Evolutionary conservation across 805 yeast species (phyloP).

Genomic region (Teunomyces barrocoloradensis): DNA sequence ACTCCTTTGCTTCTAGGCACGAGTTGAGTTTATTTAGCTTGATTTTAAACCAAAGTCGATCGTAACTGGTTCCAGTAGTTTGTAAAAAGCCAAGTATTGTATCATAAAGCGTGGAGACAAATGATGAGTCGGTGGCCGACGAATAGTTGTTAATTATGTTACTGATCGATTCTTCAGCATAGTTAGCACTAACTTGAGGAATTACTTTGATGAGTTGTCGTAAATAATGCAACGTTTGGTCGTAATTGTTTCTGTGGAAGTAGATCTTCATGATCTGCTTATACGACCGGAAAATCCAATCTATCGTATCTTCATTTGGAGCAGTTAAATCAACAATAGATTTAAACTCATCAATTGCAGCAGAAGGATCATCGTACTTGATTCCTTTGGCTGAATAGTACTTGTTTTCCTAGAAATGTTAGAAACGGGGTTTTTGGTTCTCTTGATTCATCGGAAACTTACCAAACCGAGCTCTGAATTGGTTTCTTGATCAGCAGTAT

Average conservation of each 20-base stretch:
- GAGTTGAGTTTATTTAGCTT: slow-evolving; percentile 43
- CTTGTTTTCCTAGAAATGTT: slow-evolving; percentile 25
- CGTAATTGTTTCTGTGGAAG: slow-evolving; percentile 21
- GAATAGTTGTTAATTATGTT: slow-evolving; percentile 36
- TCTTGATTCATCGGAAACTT: not conserved
- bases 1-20: slow-evolving; percentile 27
- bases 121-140: slow-evolving; percentile 23
- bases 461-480: slow-evolving; percentile 6
- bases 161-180: slow-evolving; percentile 38
- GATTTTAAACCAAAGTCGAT: slow-evolving; percentile 41
- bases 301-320: slow-evolving; percentile 13
- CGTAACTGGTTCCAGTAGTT: slow-evolving; percentile 10
- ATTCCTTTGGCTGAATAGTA: slow-evolving; percentile 39
- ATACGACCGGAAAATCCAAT: slow-evolving; percentile 38
- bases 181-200: slow-evolving; percentile 31
- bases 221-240: slow-evolving; percentile 21
- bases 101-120: slow-evolving; percentile 30
- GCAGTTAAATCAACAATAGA: slow-evolving; percentile 11
- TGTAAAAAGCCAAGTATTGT: slow-evolving; percentile 26
- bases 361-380: slow-evolving; percentile 29
- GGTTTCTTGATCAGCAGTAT: slow-evolving; percentile 1
- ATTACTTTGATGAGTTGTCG: slow-evolving; percentile 19
- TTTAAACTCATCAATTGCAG: slow-evolving; percentile 23
- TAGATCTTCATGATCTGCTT: slow-evolving; percentile 42
- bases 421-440: slow-evolving; percentile 7